Percentiles rank a stretch among this genome's conserved stretches.
Evolutionary conservation across 2,329 filamentous ascomycete species (phyloP).

Genomic region (Onygenales sp.): DNA sequence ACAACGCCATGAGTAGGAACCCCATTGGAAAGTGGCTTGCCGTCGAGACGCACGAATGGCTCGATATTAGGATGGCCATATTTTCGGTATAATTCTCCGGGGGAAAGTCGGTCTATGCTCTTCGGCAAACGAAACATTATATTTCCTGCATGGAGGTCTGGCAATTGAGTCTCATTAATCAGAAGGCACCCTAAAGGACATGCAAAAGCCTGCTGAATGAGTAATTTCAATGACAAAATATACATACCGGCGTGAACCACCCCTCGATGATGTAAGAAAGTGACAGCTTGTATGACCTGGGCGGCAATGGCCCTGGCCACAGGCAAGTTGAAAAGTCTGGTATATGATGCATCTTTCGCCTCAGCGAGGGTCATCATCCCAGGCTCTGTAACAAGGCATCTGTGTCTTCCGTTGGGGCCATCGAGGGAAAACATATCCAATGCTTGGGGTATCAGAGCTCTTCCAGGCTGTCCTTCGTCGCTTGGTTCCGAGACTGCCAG

Average conservation of each 20-base stretch:
- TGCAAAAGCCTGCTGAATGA: background rate
- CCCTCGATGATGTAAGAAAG: constrained; percentile 15
- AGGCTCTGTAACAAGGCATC: constrained; percentile 14
- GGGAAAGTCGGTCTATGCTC: constrained; percentile 13
- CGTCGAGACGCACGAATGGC: constrained; percentile 7
- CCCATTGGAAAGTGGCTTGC: constrained; percentile 1
- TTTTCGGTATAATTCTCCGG: constrained; percentile 14
- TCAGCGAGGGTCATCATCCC: constrained; percentile 14
- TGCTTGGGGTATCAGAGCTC: constrained; percentile 10
- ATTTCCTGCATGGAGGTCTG: constrained; percentile 20
- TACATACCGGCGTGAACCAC: constrained; percentile 17
- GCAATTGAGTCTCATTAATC: constrained; percentile 2
- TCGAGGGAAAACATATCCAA: constrained; percentile 18
- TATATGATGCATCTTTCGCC: constrained; percentile 15
- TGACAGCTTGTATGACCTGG: constrained; percentile 16
- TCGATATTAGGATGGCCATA: constrained; percentile 13
- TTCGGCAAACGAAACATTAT: constrained; percentile 15
- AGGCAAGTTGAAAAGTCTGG: constrained; percentile 12
- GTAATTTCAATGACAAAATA: background rate
- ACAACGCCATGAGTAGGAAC: constrained; percentile 7
- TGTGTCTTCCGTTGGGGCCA: constrained; percentile 17
- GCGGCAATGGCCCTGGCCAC: constrained; percentile 15
- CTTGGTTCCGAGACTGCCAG: background rate
- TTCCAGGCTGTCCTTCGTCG: constrained; percentile 5
- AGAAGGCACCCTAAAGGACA: background rate